phyloP scores from a whole-genome alignment of 306 rosid species.

The Acacia acuminata region DNA sequence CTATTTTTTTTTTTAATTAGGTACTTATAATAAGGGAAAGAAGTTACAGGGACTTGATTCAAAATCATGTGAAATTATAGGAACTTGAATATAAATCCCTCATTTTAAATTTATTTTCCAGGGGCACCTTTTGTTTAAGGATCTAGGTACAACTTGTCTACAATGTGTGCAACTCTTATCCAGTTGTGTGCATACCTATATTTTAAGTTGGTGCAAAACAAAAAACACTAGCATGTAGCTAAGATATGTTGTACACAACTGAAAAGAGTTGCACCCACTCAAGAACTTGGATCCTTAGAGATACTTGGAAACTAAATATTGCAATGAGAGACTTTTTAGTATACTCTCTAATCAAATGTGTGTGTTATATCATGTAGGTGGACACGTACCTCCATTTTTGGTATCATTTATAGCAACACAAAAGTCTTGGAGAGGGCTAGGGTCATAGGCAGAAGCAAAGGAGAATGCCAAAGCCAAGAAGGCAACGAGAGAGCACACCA shows the following conservation, averaged over 20 bases:
- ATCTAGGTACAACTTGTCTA: no score
- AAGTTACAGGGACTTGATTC: background rate
- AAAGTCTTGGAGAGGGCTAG: slow-evolving; percentile 42
- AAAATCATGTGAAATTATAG: no score
- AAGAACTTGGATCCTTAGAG: no score
- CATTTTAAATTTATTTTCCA: background rate
- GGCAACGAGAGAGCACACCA: background rate
- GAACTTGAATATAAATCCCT: background rate
- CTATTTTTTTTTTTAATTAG: no score
- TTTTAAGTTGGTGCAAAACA: no score
- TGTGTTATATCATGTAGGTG: background rate
- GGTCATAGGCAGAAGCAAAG: slow-evolving; percentile 39
- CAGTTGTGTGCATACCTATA: no score
- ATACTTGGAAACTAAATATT: no score
- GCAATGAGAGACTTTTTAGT: background rate
- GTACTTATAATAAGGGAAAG: no score
- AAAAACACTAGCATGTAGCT: background rate
- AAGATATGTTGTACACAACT: no score
- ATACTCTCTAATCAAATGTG: no score
- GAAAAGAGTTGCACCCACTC: no score
- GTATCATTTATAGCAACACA: slow-evolving; percentile 43
- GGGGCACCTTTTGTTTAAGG: no score
- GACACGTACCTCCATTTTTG: slow-evolving; percentile 33
- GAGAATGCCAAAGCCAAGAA: background rate
- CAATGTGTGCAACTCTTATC: background rate